Evolutionary conservation across 768 basidiomycete genomes (phyloP).

Genomic region (Mycena albidolilacea): DNA sequence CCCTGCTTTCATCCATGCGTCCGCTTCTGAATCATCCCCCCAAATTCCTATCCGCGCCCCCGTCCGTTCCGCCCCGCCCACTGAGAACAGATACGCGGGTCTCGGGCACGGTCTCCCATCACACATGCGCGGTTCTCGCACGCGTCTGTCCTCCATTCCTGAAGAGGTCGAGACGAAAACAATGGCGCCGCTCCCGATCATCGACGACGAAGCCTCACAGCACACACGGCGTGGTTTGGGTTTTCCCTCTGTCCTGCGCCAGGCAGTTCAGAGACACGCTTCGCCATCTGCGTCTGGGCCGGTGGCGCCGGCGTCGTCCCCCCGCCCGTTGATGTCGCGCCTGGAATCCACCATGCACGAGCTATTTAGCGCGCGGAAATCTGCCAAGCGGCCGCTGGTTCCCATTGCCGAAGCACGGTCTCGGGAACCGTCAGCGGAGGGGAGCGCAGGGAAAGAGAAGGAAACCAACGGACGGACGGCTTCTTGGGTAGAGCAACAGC

Average conservation of each 20-base stretch:
- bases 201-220: conserved; percentile 7
- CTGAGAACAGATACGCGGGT: neutral
- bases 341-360: conserved; percentile 21
- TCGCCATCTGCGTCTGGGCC: neutral
- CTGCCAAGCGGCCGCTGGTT: conserved; percentile 21
- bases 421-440: conserved; percentile 14
- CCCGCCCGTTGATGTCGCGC: conserved; percentile 10
- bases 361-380: conserved; percentile 26
- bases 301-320: neutral
- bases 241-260: conserved; percentile 3
- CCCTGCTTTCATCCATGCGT: neutral
- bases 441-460: neutral
- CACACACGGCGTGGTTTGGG: conserved; percentile 21
- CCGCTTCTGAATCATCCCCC: neutral
- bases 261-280: neutral
- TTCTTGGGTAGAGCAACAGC: conserved; percentile 5
- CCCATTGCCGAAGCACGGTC: conserved; percentile 23
- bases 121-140: conserved; percentile 2
- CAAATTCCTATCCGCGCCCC: neutral
- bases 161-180: conserved; percentile 4
- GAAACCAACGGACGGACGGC: neutral
- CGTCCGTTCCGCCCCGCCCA: neutral
- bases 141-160: conserved; percentile 26
- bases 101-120: conserved; percentile 26
- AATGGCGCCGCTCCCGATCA: neutral